Evolutionary conservation across 73 alveolate genomes (phyloP), one percentile per base, ranked within the genome.

Genomic region (Strombidium stylifer): DNA sequence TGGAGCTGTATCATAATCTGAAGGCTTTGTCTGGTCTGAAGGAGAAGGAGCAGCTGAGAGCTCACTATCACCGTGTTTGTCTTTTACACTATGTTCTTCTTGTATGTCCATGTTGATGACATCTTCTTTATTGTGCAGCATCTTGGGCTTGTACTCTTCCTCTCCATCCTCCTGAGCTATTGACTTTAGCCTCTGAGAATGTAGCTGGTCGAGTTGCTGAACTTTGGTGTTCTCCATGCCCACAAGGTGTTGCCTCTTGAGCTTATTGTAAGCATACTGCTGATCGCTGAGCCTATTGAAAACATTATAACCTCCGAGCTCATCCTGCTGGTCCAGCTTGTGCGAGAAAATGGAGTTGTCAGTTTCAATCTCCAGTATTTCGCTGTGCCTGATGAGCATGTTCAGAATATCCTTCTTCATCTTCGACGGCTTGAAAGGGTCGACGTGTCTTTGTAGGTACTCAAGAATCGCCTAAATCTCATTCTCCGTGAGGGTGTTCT

Each of bases 301-400:
- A n/a, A n/a, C n/a, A n/a, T n/a, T n/a, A n/a, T n/a, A n/a, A n/a
- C n/a, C n/a, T n/a, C n/a, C n/a, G n/a, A n/a, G n/a, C n/a, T n/a
- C n/a, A n/a, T n/a, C n/a, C n/a, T n/a, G n/a, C n/a, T n/a, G n/a
- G n/a, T n/a, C n/a, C 6, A 18, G 11, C 26, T 21, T 21, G 35
- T 57, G 72, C 3, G 40, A 35, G 26, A 35, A 57, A 3, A 56
- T 54, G 41, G 7, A 7, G 2, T 31, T 11, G 20, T 57, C 72
- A 35, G 51, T 8, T 42, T 57, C 72, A 12, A 57, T 11, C 11
- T 57, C 72, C 3, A 57, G n/a, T 24, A 57, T 39, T n/a, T 57
- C 72, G 35, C 57, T 14, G 36, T 32, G 3, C 14, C 41, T 19
- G 18, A 57, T 30, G 11, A 57, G n/a, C 3, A 6, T 21, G n/a